Conservation (phyloP, 2,329 filamentous ascomycete genomes). For the Venturiaceae sp. region DNA sequence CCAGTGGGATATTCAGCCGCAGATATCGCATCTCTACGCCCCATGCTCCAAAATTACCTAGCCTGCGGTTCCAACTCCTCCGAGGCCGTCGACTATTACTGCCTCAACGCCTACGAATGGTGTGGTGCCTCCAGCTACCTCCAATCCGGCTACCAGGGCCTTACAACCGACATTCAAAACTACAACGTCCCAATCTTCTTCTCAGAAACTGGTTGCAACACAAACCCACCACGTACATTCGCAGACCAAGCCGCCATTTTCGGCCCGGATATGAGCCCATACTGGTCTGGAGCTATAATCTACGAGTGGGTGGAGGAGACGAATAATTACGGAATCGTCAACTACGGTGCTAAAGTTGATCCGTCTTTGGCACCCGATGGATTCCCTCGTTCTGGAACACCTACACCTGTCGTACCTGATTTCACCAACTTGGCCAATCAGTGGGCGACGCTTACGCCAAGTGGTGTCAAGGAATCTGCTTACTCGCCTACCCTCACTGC, state of each 20-base stretch:
- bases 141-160: conserved; percentile 57
- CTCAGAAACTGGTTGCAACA: conserved; percentile 80
- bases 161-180: conserved; percentile 56
- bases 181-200: conserved; percentile 85
- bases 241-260: conserved; percentile 70
- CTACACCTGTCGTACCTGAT: conserved; percentile 64
- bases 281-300: conserved; percentile 68
- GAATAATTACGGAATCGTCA: conserved; percentile 74
- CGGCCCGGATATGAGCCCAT: conserved; percentile 59
- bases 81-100: conserved; percentile 73
- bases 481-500: conserved; percentile 56
- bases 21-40: conserved; percentile 62
- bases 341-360: conserved; percentile 55
- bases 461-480: conserved; percentile 53
- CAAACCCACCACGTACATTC: conserved; percentile 49
- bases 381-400: conserved; percentile 61
- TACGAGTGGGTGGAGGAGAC: conserved; percentile 86
- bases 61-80: conserved; percentile 62
- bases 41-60: conserved; percentile 63
- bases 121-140: conserved; percentile 41
- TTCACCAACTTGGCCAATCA: conserved; percentile 67
- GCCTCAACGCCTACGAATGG: conserved; percentile 70
- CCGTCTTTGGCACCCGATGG: conserved; percentile 51
- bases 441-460: conserved; percentile 64
- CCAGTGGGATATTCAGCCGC: conserved; percentile 79